Evolutionary conservation across 2,329 filamentous ascomycete species (phyloP), one percentile per base, ranked within the genome.

Genomic region (Emydomyces testavorans): DNA sequence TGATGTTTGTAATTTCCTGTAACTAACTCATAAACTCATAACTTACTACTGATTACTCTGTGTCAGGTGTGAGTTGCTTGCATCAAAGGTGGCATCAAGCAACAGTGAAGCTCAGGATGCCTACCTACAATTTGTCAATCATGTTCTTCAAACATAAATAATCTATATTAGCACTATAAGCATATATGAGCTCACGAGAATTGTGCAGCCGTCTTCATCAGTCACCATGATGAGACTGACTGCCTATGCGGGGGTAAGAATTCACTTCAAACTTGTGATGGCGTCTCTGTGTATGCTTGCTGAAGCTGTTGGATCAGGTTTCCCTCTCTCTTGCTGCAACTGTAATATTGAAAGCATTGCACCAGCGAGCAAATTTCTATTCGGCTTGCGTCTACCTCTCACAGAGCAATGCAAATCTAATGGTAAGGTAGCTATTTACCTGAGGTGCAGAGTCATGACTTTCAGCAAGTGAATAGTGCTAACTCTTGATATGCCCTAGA

Each of bases 301-400:
- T 40, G 16, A 40, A 10, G 7, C 26, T 34, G 18, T 5, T 16
- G 6, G 2, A 34, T 34, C 57, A 88, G 84, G 76, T 79, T 66
- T 95, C 90, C 48, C 81, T 84, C 65, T 82, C 81, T 68, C 80
- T 94, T 63, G 90, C 90, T 58, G 83, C 79, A 55, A 79, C 80
- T 58, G 88, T 94, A 51, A 76, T 95, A 52, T 69, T 94, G 50
- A 92, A 89, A 62, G 90, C 92, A 53, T 90, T 96, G 68, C 84
- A 92, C 62, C 86, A 96, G 70, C 80, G 92, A 55, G 83, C 92
- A 54, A 98, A 98, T 69, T 98, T 96, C 74, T 98, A 98, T 71
- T 93, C 90, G 47, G 89, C 92, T 56, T 92, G 88, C 70, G 92
- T 98, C 41, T 94, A 96, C 68, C 79, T 98, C 43, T 86, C 89